Base-by-base conservation (phyloP, 2,329 filamentous ascomycete genomes). In the Hypoxylon sp. region DNA sequence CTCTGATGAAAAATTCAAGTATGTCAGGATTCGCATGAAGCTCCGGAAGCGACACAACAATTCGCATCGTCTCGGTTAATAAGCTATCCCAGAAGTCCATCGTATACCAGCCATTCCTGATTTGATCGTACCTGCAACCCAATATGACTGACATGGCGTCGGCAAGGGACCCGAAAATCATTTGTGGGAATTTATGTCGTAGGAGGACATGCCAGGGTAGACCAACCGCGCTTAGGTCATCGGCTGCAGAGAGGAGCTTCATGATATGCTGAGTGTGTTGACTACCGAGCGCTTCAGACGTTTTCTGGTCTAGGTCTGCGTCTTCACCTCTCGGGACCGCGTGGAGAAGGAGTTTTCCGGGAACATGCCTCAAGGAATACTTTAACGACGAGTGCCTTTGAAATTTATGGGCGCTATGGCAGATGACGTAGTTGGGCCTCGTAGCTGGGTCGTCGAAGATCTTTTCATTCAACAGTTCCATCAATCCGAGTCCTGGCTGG, bases 121-220 rank as follows among this genome's bases (percentile, higher is more conserved):
- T 78, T 48, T 88, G 83, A 45, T 91, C 88, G 75, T 96, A 97
- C 27, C 87, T 84, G 71, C 90, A 88, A 72, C 96, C 91, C 54
- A 96, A 85, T 7, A 97, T 81, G 1, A 92, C 90, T 3, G 93
- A 94, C 4, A 97, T 82, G 0, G 95, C 90, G 69, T 97, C 94
- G 58, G 96, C 87, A 27, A 96, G 84, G 50, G 89, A 87, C 66
- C 90, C 90, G 71, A 94, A 87, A 1, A 92, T 88, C 37, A 97
- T 83, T 48, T 90, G 90, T 48, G 95, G 91, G 2, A 98, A 85
- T 78, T 97, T 96, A 71, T 87, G 83, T 65, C 87, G 85, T 6
- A 96, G 80, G 68, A 96, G 88, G 34, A 87, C 84, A 5, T 85
- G 81, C 7, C 87, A 84, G 0, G 84, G 82, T 64, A 90, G 82